Conservation (phyloP, 805 yeast species). For the Yarrowia keelungensis region DNA sequence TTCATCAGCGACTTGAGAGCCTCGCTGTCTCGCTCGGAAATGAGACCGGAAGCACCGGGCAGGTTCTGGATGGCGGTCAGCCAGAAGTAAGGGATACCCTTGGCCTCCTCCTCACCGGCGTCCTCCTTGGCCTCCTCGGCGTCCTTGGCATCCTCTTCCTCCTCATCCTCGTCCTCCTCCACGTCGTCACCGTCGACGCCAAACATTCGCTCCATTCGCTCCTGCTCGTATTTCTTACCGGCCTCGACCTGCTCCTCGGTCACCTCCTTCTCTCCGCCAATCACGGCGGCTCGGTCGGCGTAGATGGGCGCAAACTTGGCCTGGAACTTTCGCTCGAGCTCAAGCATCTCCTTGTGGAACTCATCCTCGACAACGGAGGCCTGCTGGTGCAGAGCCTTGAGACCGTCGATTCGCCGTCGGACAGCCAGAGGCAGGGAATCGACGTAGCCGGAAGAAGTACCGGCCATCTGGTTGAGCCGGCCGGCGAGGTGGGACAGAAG, state of each 20-base stretch:
- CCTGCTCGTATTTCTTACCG: constrained; percentile 67
- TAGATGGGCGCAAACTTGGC: constrained; percentile 77
- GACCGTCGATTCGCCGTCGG: constrained; percentile 77
- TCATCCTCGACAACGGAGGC: constrained; percentile 87
- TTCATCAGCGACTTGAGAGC: constrained; percentile 73
- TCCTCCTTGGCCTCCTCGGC: constrained; percentile 54
- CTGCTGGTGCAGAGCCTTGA: constrained; percentile 79
- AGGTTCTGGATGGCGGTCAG: constrained; percentile 91
- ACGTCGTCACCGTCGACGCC: constrained; percentile 55
- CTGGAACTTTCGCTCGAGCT: constrained; percentile 81
- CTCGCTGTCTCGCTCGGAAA: constrained; percentile 88
- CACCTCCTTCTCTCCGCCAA: constrained; percentile 79
- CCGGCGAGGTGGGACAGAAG: constrained; percentile 88
- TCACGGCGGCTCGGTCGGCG: constrained; percentile 71
- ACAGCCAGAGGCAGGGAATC: constrained; percentile 74
- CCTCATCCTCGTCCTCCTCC: constrained; percentile 50
- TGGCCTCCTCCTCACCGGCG: constrained; percentile 47
- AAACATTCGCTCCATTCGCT: constrained; percentile 54
- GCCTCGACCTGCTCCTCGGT: constrained; percentile 74
- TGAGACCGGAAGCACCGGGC: constrained; percentile 77
- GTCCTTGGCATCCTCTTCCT: constrained; percentile 54
- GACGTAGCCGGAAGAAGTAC: constrained; percentile 86
- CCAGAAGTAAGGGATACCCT: constrained; percentile 96
- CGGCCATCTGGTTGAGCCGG: constrained; percentile 81
- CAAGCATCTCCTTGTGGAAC: constrained; percentile 87